These are phyloP conservation scores for Pseudogymnoascus sp. DNA, from an alignment of 2,329 filamentous ascomycete genomes.

Conservation along the genomic window DNA sequence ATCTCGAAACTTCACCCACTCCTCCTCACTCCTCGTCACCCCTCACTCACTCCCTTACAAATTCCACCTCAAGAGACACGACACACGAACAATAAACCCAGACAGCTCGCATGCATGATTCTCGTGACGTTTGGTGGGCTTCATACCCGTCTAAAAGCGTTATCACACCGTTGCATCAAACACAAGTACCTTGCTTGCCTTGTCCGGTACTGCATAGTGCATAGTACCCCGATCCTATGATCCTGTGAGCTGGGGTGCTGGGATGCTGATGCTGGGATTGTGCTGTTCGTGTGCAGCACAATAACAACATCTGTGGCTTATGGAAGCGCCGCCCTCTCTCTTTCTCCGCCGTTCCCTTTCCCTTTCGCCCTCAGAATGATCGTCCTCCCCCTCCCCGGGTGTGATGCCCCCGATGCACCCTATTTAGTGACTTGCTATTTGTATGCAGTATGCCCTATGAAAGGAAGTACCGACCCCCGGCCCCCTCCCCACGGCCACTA, in stretches of 20 bases:
- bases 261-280: too few species aligned
- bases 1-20: neutral
- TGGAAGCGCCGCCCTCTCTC: neutral
- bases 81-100: neutral
- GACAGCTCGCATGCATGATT: neutral
- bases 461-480: neutral
- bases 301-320: neutral
- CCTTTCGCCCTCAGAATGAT: neutral
- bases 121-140: neutral
- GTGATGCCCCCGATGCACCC: neutral
- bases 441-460: neutral
- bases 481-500: neutral
- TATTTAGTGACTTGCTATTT: neutral
- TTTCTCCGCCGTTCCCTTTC: neutral
- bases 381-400: neutral
- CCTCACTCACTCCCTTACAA: neutral
- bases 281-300: too few species aligned
- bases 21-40: neutral
- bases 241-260: neutral
- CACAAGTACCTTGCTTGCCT: neutral
- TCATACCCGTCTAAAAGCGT: neutral
- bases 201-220: neutral
- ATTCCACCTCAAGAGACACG: neutral
- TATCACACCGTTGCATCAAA: neutral
- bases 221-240: neutral